phyloP scores from a whole-genome alignment of 345 rosid genomes.

The Carallia brachiata region DNA sequence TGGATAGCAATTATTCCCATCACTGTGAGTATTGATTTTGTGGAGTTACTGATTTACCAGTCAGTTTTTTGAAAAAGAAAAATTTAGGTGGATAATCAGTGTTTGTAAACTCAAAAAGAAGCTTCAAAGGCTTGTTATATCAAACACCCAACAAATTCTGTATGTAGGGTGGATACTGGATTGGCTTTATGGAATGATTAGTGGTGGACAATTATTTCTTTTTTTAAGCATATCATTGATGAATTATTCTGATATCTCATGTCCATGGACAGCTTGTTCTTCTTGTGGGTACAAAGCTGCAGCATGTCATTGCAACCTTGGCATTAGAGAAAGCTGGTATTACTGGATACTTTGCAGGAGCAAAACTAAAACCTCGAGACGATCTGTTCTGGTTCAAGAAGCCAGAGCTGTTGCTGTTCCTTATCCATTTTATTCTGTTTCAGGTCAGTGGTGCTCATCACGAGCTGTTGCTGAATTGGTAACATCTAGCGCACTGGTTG shows the following conservation, averaged over 20 bases:
- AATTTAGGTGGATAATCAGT: neutral
- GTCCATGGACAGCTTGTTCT: conserved; percentile 59
- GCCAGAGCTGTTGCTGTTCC: conserved; percentile 69
- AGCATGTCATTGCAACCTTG: conserved; percentile 89
- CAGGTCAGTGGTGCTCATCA: conserved; percentile 48
- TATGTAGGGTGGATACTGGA: neutral
- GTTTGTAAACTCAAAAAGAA: neutral
- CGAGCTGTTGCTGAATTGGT: conserved; percentile 7
- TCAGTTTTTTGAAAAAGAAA: neutral
- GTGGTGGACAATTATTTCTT: neutral
- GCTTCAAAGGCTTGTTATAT: conserved; percentile 1
- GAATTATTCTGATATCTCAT: conserved; percentile 10
- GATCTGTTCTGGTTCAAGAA: conserved; percentile 97
- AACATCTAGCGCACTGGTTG: too few species aligned
- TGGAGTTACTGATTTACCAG: conserved; percentile 9
- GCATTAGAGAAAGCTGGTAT: conserved; percentile 68
- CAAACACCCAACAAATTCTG: neutral
- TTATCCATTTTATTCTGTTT: conserved; percentile 89
- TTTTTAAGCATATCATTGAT: neutral
- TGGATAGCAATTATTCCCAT: conserved; percentile 94
- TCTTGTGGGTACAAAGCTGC: conserved; percentile 78
- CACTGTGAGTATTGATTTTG: conserved; percentile 48
- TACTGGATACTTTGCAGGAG: conserved; percentile 44
- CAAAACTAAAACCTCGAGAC: conserved; percentile 74
- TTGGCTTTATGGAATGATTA: neutral